Evolutionary conservation across 2,329 filamentous ascomycete genomes (phyloP), one percentile per base, ranked within the genome.

Genomic region (Pseudocercospora fijiensis): DNA sequence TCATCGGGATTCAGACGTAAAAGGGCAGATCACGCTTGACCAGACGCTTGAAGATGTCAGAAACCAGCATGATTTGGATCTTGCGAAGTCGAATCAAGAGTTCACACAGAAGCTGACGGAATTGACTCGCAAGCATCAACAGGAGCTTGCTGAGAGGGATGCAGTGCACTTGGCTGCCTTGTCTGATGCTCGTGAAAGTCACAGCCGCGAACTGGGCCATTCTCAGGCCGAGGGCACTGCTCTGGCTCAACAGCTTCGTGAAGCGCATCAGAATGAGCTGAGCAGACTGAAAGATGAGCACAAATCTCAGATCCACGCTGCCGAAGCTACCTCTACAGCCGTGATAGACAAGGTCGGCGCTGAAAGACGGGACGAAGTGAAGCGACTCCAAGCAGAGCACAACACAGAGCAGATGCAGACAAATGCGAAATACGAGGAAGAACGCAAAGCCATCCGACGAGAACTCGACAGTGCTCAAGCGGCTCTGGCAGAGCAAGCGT

Each of bases 361-460:
- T 11, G 43, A 47, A 7, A 20, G 22, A 20, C 43, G 43, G 18
- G 18, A 47, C 20, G 43, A 47, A 47, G 43, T 47, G 18, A 10
- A 10, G 1, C 43, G 43, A 11, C 22, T 47, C 11, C n/a, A 47
- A 24, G 43, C 43, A 24, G 43, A 61, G 28, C 66, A 66, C 53
- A 45, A 61, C 22, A 24, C 20, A 47, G 8, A 56, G 55, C 16
- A 51, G 13, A 60, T 52, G 27, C 63, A 62, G 24, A 37, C 18
- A 10, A 16, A 11, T 26, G 10, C 63, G 16, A 58, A 60, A 43
- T 61, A 65, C 11, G 58, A 57, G 13, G 47, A 24, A 10, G 57
- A 57, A 18, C 30, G 63, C 10, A 37, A 53, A 20, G 62, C 58
- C 16, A 52, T 64, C 2, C 62, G 52, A 7, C 49, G 61, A 27